phyloP scores from a whole-genome alignment of 352 stramenopile species.

The Plasmopara viticola region DNA sequence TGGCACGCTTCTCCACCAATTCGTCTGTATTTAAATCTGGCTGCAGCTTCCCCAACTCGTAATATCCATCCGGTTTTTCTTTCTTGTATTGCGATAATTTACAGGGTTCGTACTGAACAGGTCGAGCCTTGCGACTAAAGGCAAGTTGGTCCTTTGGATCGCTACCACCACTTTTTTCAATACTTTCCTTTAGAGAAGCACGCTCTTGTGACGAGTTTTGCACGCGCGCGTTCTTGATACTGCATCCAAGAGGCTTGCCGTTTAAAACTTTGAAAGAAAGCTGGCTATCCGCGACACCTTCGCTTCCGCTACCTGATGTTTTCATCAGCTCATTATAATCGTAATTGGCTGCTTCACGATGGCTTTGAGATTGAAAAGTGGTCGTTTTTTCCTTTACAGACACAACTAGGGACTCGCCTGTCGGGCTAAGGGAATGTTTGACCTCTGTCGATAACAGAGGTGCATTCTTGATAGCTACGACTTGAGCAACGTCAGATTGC shows the following conservation, averaged over 20 bases:
- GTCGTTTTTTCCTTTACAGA: constrained; percentile 15
- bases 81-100: constrained; percentile 86
- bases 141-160: constrained; percentile 60
- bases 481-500: constrained; percentile 6
- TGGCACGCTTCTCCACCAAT: constrained; percentile 72
- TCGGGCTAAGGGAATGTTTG: constrained; percentile 6
- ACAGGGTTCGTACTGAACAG: constrained; percentile 76
- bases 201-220: constrained; percentile 22
- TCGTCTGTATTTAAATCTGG: constrained; percentile 79
- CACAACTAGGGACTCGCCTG: constrained; percentile 4
- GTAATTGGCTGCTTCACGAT: constrained; percentile 4
- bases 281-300: constrained; percentile 29
- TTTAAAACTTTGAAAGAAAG: not conserved
- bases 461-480: not conserved
- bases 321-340: constrained; percentile 12
- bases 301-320: constrained; percentile 26
- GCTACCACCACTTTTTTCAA: constrained; percentile 48
- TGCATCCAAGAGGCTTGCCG: constrained; percentile 12
- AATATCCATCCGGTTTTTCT: constrained; percentile 77
- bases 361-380: constrained; percentile 12
- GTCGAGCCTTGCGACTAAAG: constrained; percentile 66
- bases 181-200: constrained; percentile 46
- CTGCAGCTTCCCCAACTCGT: constrained; percentile 85
- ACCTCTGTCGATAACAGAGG: constrained; percentile 9
- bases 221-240: not conserved